Percentiles rank a stretch among this genome's conserved stretches.
phyloP scores from a whole-genome alignment of 495 filamentous ascomycete species.

The Xylaria sp. region DNA sequence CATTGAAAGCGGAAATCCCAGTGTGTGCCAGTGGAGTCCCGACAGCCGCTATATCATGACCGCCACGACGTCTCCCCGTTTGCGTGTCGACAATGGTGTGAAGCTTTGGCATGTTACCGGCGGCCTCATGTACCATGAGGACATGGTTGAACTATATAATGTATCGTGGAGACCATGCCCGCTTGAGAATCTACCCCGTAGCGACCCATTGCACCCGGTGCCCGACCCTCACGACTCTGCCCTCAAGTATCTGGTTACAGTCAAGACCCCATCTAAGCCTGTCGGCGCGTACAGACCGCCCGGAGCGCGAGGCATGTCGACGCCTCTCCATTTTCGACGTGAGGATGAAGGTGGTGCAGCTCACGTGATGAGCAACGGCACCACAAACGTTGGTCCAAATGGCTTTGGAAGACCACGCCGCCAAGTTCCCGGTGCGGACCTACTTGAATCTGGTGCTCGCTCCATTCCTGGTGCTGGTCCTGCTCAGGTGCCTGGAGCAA shows the following conservation, averaged over 20 bases:
- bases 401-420: slow-evolving; percentile 77
- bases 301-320: slow-evolving; percentile 87
- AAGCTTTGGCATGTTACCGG: slow-evolving; percentile 95
- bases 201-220: slow-evolving; percentile 77
- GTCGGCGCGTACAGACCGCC: slow-evolving; percentile 95
- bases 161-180: slow-evolving; percentile 87
- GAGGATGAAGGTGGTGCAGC: slow-evolving; percentile 96
- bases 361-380: slow-evolving; percentile 79
- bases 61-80: slow-evolving; percentile 90
- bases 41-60: slow-evolving; percentile 95
- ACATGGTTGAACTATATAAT: slow-evolving; percentile 92
- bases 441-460: slow-evolving; percentile 45
- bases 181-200: slow-evolving; percentile 62
- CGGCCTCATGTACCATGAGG: slow-evolving; percentile 90
- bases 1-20: slow-evolving; percentile 94
- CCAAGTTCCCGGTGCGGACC: slow-evolving; percentile 60
- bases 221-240: slow-evolving; percentile 87
- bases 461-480: slow-evolving; percentile 78
- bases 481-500: slow-evolving; percentile 62
- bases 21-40: slow-evolving; percentile 94
- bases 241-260: slow-evolving; percentile 77
- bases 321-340: slow-evolving; percentile 93
- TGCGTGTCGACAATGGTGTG: slow-evolving; percentile 95
- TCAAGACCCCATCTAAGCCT: slow-evolving; percentile 92
- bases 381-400: slow-evolving; percentile 68